Evolutionary conservation across 495 filamentous ascomycete genomes (phyloP).

Genomic region (Tuber indicum): DNA sequence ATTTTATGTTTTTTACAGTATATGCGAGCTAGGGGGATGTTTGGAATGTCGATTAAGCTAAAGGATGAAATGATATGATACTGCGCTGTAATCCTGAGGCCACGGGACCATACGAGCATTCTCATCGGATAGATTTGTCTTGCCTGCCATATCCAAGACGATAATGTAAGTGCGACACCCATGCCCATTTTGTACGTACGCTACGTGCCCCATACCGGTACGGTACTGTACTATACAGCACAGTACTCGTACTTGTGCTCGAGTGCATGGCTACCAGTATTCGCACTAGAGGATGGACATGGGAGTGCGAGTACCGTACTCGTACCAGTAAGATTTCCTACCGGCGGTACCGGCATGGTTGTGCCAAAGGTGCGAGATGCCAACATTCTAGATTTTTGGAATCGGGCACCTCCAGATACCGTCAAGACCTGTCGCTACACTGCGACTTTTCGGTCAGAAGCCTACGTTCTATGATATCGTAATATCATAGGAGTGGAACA

Average conservation of each 20-base stretch:
- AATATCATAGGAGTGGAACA: too few relatives aligned
- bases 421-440: neutral
- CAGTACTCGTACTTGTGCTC: neutral
- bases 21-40: neutral
- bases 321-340: too few relatives aligned
- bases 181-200: too few relatives aligned
- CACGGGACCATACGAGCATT: slow-evolving; percentile 1
- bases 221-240: too few relatives aligned
- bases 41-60: neutral
- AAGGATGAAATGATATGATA: neutral
- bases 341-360: neutral
- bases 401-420: neutral
- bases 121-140: neutral
- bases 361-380: too few relatives aligned
- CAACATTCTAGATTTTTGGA: neutral
- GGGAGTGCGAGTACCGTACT: neutral
- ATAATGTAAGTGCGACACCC: neutral
- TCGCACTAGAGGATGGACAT: neutral
- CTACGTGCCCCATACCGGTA: neutral
- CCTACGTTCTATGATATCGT: too few relatives aligned
- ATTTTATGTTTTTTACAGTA: neutral
- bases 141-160: neutral
- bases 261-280: neutral
- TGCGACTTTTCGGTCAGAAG: neutral
- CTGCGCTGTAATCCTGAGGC: neutral